Base-by-base conservation (phyloP, 345 rosid species). In the Jatropha curcas region DNA sequence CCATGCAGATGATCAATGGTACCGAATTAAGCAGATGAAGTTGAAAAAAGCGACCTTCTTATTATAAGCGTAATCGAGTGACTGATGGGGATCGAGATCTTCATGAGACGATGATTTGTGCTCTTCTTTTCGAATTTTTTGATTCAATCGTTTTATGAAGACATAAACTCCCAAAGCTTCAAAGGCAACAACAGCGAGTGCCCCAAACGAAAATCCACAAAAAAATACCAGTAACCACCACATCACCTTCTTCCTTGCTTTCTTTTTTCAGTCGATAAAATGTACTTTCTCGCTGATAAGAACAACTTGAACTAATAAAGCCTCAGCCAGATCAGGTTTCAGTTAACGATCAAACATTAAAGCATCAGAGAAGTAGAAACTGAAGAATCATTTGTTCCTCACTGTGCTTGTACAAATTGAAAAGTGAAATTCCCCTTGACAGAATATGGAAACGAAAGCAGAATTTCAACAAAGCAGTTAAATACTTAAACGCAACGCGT, bases 71-170 rank as follows among this genome's bases (percentile, higher is more conserved):
- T 41, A 64, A 19, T 79, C 71, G 43, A 79, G 65, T 22, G 72
- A 79, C 35, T 74, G 77, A 8, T 66, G 71, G 33, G 68, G 30
- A 70, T 79, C 82, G 14, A 70, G 75, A 31, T 67, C 52, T 13
- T 35, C 37, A 33, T 11, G 39, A 31, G 59, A 35, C 51, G 65
- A 58, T 4, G 33, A 41, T 52, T 43, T 56, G n/a, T 28, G 14
- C 5, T 67, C 24, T 31, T 33, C 13, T 13, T 4, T 60, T 55
- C 19, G 70, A 67, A 35, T 68, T 51, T 73, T 73, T 11, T 41
- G 74, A 14, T 70, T 65, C 39, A 79, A 60, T 74, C 78, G 35
- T 8, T 16, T 35, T 9, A 79, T 37, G 46, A 79, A 79, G 12
- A 74, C 19, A 39, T 68, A 70, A 22, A 66, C 19, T 10, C 53